Percentiles rank a stretch among this genome's conserved stretches.
Evolutionary conservation across 148 eudicot genomes (phyloP).

Genomic region (Oxyria digyna): DNA sequence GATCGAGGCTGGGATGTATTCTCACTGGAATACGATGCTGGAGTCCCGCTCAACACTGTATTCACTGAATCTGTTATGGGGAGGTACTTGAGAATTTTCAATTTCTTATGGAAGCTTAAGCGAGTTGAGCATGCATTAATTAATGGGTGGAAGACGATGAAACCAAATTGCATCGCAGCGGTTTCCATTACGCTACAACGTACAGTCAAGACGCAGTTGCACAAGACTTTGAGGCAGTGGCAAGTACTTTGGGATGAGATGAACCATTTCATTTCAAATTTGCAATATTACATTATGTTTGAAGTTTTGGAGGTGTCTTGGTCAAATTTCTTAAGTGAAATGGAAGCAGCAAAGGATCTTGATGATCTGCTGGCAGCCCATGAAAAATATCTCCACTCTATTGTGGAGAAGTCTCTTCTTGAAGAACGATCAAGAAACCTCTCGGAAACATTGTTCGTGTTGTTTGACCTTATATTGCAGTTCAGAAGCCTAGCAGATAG

Average conservation of each 20-base stretch:
- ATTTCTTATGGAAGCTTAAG: constrained; percentile 96
- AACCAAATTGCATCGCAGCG: constrained; percentile 78
- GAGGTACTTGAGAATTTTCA: constrained; percentile 72
- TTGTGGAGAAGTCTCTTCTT: constrained; percentile 91
- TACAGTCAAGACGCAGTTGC: constrained; percentile 57
- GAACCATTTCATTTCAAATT: constrained; percentile 89
- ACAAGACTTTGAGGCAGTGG: constrained; percentile 65
- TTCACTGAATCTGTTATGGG: constrained; percentile 92
- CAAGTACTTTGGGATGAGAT: constrained; percentile 98
- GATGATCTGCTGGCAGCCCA: constrained; percentile 96
- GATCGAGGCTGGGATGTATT: constrained; percentile 98
- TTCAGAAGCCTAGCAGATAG: constrained; percentile 88
- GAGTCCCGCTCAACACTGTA: constrained; percentile 73
- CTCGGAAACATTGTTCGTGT: constrained; percentile 53
- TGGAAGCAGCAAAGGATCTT: constrained; percentile 93
- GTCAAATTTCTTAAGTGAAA: constrained; percentile 74
- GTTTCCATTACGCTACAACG: constrained; percentile 54
- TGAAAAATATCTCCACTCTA: constrained; percentile 84
- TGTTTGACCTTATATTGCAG: constrained; percentile 73
- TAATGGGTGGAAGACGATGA: constrained; percentile 90
- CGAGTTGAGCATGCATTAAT: constrained; percentile 93
- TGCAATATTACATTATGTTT: constrained; percentile 99
- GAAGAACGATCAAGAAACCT: constrained; percentile 72
- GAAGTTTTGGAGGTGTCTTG: constrained; percentile 98
- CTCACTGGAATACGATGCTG: constrained; percentile 87